A percentile compares a stretch with the other conserved stretches of the same genome.
phyloP scores from a whole-genome alignment of 1,284 basidiomycete genomes.

The Pholiota adiposa region DNA sequence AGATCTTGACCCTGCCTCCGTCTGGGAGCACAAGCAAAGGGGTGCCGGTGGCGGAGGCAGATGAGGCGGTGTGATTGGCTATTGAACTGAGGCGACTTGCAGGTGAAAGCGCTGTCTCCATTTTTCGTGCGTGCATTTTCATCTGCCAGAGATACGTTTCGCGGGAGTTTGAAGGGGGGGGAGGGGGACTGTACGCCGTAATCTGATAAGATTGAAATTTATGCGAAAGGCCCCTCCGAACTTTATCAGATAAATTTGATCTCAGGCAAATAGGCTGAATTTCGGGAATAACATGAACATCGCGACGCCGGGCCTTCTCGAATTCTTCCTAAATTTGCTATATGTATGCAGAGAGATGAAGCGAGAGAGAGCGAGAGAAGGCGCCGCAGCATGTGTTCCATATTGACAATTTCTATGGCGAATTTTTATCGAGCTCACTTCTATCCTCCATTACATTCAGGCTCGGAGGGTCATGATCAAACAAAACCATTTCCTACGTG shows the following conservation, averaged over 20 bases:
- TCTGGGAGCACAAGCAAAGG: slow-evolving; percentile 29
- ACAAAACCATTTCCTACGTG: no score
- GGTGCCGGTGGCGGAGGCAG: slow-evolving; percentile 8
- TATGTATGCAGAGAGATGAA: no score
- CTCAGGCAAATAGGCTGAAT: neutral
- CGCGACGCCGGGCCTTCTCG: no score
- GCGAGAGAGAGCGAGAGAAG: no score
- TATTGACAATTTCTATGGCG: no score
- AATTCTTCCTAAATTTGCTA: no score
- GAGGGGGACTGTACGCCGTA: slow-evolving; percentile 1
- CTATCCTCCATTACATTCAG: no score
- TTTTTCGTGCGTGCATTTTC: neutral
- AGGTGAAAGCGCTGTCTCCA: neutral
- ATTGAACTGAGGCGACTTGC: slow-evolving; percentile 27
- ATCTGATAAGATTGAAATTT: slow-evolving; percentile 30
- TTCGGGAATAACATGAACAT: neutral
- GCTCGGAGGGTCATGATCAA: no score
- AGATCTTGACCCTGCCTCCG: slow-evolving; percentile 26
- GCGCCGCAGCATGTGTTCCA: no score
- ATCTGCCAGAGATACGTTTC: neutral
- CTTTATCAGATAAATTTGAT: slow-evolving; percentile 12
- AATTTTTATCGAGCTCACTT: no score
- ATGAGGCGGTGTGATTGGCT: slow-evolving; percentile 21
- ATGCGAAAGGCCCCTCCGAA: neutral
- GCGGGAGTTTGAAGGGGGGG: neutral